phyloP scores from a whole-genome alignment of 176 grass and related monocot genomes.

The Cenchrus fungigraminus region DNA sequence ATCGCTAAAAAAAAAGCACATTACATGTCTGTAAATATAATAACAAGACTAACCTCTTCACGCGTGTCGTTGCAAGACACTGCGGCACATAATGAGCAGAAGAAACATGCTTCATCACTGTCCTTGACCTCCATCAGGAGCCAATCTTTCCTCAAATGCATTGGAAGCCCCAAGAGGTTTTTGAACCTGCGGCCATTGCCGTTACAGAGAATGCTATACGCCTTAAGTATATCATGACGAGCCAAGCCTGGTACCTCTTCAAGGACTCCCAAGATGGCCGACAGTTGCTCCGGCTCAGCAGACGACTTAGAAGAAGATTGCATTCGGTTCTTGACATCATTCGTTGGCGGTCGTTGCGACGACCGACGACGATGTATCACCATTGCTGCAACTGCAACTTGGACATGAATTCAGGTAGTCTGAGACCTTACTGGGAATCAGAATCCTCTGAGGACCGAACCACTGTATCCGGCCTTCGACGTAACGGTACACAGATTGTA shows the following conservation, averaged over 20 bases:
- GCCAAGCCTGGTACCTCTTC: neutral
- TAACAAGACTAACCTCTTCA: too few species aligned
- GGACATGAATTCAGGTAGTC: neutral
- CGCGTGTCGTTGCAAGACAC: neutral
- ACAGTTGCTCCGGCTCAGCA: neutral
- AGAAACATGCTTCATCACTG: neutral
- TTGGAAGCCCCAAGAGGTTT: neutral
- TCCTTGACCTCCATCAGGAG: neutral
- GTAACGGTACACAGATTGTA: neutral
- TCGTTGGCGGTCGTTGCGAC: fast-evolving
- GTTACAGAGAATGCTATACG: neutral
- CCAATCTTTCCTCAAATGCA: neutral
- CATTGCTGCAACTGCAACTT: neutral
- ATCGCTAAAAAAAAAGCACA: too few species aligned
- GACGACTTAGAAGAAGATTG: neutral
- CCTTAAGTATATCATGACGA: neutral
- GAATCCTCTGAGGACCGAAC: too few species aligned
- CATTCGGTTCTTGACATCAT: neutral
- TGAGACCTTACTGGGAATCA: neutral
- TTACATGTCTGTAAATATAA: too few species aligned
- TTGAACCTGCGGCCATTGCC: neutral
- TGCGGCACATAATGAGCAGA: neutral
- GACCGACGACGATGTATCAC: neutral
- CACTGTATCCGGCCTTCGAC: too few species aligned
- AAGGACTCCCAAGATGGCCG: neutral